These are phyloP conservation scores for Hypoxylon sp. DNA, from an alignment of 2,329 filamentous ascomycete species.

Conservation along the genomic window DNA sequence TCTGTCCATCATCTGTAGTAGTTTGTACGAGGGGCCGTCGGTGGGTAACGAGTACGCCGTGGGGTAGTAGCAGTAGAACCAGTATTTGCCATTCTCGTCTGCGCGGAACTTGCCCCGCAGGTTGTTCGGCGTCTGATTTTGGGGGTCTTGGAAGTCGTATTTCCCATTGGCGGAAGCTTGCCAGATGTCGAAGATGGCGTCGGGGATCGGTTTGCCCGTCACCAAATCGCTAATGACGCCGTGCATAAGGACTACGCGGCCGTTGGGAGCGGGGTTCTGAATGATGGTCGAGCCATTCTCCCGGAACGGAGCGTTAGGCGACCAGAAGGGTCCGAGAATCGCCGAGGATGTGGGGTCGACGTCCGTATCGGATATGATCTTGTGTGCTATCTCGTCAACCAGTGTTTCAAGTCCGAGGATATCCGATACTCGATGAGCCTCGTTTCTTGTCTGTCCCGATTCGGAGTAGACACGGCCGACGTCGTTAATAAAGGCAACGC, in stretches of 20 bases:
- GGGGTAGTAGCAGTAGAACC: constrained; percentile 82
- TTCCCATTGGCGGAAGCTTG: constrained; percentile 81
- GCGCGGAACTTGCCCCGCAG: constrained; percentile 82
- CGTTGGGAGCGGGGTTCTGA: constrained; percentile 71
- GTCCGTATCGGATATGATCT: constrained; percentile 72
- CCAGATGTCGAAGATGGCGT: constrained; percentile 83
- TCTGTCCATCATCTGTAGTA: constrained; percentile 63
- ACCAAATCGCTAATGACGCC: constrained; percentile 68
- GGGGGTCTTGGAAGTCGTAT: constrained; percentile 82
- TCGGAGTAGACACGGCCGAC: constrained; percentile 73
- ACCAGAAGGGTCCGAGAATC: constrained; percentile 86
- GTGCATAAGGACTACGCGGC: constrained; percentile 76
- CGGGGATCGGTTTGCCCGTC: constrained; percentile 70
- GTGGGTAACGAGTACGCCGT: constrained; percentile 80
- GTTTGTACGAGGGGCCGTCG: constrained; percentile 65
- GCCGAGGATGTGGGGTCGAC: constrained; percentile 79
- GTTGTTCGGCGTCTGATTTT: constrained; percentile 80
- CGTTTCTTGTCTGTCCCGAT: constrained; percentile 77
- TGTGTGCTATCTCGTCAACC: constrained; percentile 77
- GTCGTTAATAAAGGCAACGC: constrained; percentile 81
- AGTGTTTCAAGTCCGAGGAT: constrained; percentile 81
- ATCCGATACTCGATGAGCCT: constrained; percentile 80
- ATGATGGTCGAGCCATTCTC: constrained; percentile 77
- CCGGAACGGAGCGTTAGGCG: constrained; percentile 80
- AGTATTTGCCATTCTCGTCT: constrained; percentile 77